These are phyloP conservation scores for Solanum etuberosum DNA, from an alignment of 257 asterid species.

Conservation along the genomic window DNA sequence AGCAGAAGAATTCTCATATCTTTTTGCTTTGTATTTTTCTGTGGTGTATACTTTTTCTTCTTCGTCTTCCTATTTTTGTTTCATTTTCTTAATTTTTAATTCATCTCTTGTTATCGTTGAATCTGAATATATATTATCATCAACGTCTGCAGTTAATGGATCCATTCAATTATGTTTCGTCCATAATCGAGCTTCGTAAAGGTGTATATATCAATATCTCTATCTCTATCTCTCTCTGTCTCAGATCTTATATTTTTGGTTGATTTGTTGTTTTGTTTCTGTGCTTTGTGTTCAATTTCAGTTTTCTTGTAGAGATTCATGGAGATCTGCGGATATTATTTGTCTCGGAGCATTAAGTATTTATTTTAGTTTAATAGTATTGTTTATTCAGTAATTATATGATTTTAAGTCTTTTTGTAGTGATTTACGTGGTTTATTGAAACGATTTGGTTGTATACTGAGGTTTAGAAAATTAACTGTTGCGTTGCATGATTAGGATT, in stretches of 20 bases:
- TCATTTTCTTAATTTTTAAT: neutral
- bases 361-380: neutral
- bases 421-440: neutral
- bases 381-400: neutral
- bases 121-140: slow-evolving; percentile 16
- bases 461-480: neutral
- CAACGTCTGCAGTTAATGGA: slow-evolving; percentile 30
- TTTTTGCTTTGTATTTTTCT: neutral
- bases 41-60: neutral
- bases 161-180: slow-evolving; percentile 32
- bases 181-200: slow-evolving; percentile 40
- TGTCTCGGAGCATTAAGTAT: slow-evolving; percentile 4
- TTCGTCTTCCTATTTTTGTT: neutral
- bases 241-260: neutral
- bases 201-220: slow-evolving; percentile 23
- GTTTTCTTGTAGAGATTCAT: slow-evolving; percentile 8
- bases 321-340: slow-evolving; percentile 37
- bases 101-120: slow-evolving; percentile 1
- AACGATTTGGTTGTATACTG: neutral
- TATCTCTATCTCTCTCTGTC: neutral
- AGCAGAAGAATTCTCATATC: slow-evolving; percentile 7
- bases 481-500: neutral
- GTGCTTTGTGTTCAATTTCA: neutral
- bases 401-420: slow-evolving; percentile 6
- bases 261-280: neutral